Evolutionary conservation across 768 basidiomycete genomes (phyloP).

Genomic region (Podaxis sp.): DNA sequence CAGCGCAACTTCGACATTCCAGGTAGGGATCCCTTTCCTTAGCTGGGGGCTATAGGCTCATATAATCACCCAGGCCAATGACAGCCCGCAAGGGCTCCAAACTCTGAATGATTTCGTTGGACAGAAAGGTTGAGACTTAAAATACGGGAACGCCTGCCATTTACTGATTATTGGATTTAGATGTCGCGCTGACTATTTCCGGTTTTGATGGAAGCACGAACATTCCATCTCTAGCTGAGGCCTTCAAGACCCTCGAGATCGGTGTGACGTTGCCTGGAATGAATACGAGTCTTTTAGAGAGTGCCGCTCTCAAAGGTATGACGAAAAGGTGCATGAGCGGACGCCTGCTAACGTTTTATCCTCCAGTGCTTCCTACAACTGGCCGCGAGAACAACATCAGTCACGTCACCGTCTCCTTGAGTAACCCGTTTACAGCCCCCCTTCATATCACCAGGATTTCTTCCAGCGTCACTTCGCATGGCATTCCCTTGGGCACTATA

Average conservation of each 20-base stretch:
- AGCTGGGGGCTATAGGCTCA: conserved; percentile 6
- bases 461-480: conserved; percentile 60
- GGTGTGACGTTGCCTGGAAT: conserved; percentile 58
- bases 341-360: neutral
- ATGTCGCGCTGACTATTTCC: conserved; percentile 53
- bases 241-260: conserved; percentile 60
- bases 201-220: conserved; percentile 62
- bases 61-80: conserved; percentile 46
- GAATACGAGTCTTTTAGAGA: conserved; percentile 51
- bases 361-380: conserved; percentile 59
- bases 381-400: conserved; percentile 60
- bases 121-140: conserved; percentile 40
- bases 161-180: conserved; percentile 25
- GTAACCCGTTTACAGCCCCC: conserved; percentile 65
- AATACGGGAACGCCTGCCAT: neutral
- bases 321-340: neutral
- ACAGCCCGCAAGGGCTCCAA: conserved; percentile 53
- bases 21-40: conserved; percentile 30
- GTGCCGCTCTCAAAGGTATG: conserved; percentile 53
- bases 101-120: conserved; percentile 70
- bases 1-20: conserved; percentile 46
- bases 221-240: conserved; percentile 54
- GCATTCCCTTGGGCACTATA: conserved; percentile 63
- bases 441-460: conserved; percentile 56
- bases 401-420: conserved; percentile 59